Conservation (phyloP, 129 eudicot species). For the Escallonia herrerae region DNA sequence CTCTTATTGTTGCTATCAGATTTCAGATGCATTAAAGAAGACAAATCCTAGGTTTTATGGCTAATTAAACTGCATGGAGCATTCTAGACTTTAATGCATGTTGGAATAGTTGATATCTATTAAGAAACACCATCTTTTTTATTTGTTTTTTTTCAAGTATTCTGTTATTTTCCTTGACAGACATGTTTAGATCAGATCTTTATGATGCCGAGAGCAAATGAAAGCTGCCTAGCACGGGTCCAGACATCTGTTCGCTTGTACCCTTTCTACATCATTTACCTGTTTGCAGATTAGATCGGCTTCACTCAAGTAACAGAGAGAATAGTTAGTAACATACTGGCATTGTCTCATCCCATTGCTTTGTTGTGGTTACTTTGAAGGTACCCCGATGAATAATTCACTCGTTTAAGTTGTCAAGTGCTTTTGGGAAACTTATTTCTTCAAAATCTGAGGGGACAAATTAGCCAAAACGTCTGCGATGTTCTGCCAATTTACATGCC, state of each 20-base stretch:
- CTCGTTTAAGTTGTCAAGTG: too few relatives aligned
- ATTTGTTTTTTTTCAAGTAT: conserved; percentile 4
- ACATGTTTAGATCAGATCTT: conserved; percentile 57
- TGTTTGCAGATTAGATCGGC: conserved; percentile 15
- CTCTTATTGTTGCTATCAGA: too few relatives aligned
- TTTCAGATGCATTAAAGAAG: neutral
- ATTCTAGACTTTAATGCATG: neutral
- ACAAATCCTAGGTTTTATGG: neutral
- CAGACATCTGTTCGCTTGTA: neutral
- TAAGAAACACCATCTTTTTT: neutral
- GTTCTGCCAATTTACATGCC: too few relatives aligned
- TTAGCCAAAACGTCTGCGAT: too few relatives aligned
- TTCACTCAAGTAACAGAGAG: conserved; percentile 12
- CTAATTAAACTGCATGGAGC: too few relatives aligned
- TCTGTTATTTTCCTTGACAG: conserved; percentile 32
- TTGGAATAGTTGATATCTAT: neutral
- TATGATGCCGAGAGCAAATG: conserved; percentile 82
- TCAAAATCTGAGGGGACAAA: too few relatives aligned
- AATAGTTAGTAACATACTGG: neutral
- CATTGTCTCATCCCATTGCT: too few relatives aligned
- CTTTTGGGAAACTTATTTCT: too few relatives aligned
- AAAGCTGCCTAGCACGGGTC: conserved; percentile 6
- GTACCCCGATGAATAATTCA: too few relatives aligned
- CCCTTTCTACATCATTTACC: neutral
- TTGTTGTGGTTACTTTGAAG: too few relatives aligned